Evolutionary conservation across 2,329 filamentous ascomycete species (phyloP).

Genomic region (Fragosphaeria purpurea): DNA sequence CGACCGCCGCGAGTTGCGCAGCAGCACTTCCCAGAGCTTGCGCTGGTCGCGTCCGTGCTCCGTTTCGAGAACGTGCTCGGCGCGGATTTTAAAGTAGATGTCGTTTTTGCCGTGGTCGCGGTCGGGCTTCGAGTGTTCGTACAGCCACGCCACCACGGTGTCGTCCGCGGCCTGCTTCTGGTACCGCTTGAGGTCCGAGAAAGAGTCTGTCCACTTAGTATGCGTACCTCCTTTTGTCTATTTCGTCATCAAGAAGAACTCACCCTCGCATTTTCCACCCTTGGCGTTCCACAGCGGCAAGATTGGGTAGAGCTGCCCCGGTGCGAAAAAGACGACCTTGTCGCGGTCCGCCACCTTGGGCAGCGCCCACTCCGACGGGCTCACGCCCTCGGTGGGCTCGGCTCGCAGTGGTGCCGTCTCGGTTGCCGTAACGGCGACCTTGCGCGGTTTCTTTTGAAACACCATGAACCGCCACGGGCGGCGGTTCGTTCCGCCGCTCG

Average conservation of each 20-base stretch:
- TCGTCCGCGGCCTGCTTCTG: conserved; percentile 13
- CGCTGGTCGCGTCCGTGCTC: conserved; percentile 17
- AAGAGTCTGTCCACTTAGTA: neutral
- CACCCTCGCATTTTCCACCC: conserved; percentile 24
- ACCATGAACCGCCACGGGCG: conserved; percentile 13
- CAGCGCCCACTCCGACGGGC: conserved; percentile 3
- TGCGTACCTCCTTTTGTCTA: too few species aligned
- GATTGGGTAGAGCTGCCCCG: conserved; percentile 31
- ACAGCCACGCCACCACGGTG: conserved; percentile 19
- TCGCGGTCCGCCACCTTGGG: conserved; percentile 9
- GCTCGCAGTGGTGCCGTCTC: conserved; percentile 11
- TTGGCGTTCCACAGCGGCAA: conserved; percentile 29
- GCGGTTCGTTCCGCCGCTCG: neutral
- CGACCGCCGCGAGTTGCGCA: conserved; percentile 16
- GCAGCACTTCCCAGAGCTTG: conserved; percentile 20
- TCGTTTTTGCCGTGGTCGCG: conserved; percentile 10
- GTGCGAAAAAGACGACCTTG: conserved; percentile 29
- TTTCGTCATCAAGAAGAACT: neutral
- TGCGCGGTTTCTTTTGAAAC: conserved; percentile 9
- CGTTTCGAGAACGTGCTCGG: conserved; percentile 14
- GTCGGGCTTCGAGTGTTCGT: conserved; percentile 15
- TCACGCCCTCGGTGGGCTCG: conserved; percentile 2
- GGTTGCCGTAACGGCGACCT: conserved; percentile 19
- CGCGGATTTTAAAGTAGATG: conserved; percentile 19
- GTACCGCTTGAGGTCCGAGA: conserved; percentile 17